Percentiles rank a stretch among this genome's conserved stretches.
These are phyloP conservation scores for Thermothielavioides terrestris DNA, from an alignment of 495 filamentous ascomycete species.

Conservation along the genomic window DNA sequence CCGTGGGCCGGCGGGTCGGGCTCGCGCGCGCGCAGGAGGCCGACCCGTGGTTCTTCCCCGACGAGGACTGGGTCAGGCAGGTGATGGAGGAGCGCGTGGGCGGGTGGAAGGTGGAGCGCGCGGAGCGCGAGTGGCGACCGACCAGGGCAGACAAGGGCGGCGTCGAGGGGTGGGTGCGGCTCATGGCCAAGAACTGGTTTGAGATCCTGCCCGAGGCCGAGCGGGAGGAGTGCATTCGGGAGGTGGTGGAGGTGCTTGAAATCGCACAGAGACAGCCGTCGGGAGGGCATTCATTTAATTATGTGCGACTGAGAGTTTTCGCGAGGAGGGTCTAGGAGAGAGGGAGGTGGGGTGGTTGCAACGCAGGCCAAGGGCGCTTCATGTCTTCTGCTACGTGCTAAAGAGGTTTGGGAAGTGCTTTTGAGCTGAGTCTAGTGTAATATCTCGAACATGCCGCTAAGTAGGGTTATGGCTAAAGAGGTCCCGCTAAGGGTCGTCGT, in stretches of 20 bases:
- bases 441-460: too few species aligned
- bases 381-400: too few species aligned
- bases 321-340: conserved; percentile 43
- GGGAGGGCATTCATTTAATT: conserved; percentile 56
- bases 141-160: conserved; percentile 50
- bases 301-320: conserved; percentile 61
- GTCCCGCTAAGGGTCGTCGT: too few species aligned
- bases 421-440: too few species aligned
- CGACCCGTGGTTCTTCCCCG: conserved; percentile 69
- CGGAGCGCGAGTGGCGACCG: conserved; percentile 59
- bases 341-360: too few species aligned
- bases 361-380: too few species aligned
- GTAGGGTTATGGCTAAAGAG: too few species aligned
- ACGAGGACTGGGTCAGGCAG: conserved; percentile 41
- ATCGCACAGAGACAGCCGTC: conserved; percentile 44
- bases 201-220: conserved; percentile 36
- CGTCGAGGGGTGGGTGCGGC: conserved; percentile 59
- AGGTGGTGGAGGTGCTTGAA: conserved; percentile 51
- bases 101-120: conserved; percentile 52
- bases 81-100: conserved; percentile 41
- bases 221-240: conserved; percentile 46
- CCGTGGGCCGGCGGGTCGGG: conserved; percentile 45
- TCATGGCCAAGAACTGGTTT: conserved; percentile 55
- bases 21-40: conserved; percentile 38
- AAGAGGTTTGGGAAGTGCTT: too few species aligned